Evolutionary conservation across 805 yeast genomes (phyloP).

Genomic region (Huiozyma naganishii): DNA sequence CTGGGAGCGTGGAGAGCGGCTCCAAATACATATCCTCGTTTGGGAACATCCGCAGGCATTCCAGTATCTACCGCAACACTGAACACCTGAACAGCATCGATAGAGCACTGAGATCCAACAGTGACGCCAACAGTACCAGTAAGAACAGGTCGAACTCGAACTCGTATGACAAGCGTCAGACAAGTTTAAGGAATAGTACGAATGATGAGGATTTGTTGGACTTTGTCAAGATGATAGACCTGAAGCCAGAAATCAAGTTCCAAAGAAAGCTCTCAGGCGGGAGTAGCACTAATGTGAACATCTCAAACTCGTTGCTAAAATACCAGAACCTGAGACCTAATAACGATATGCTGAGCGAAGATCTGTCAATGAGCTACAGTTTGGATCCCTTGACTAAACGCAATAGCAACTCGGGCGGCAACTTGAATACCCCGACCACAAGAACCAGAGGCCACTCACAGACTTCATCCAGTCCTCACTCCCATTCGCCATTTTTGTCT

Average conservation of each 20-base stretch:
- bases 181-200: too few relatives aligned
- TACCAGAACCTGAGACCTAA: conserved; percentile 43
- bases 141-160: not conserved
- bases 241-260: conserved; percentile 41
- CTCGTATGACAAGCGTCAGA: not conserved
- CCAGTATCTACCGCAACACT: conserved; percentile 27
- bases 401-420: not conserved
- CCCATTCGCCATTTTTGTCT: conserved; percentile 1
- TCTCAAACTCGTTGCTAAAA: conserved; percentile 37
- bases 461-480: not conserved
- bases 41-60: conserved; percentile 52
- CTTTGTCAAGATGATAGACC: conserved; percentile 62
- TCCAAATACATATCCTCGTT: conserved; percentile 65
- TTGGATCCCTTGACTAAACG: conserved; percentile 7
- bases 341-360: conserved; percentile 46
- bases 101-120: conserved; percentile 4
- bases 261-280: conserved; percentile 7
- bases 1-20: conserved; percentile 30
- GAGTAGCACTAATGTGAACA: conserved; percentile 13
- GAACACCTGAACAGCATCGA: conserved; percentile 4
- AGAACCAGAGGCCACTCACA: conserved; percentile 1
- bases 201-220: conserved; percentile 42
- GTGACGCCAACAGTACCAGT: not conserved
- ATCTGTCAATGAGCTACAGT: conserved; percentile 40
- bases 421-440: not conserved